Evolutionary conservation across 2,329 filamentous ascomycete genomes (phyloP).

Genomic region (Pseudocercospora fuligena): DNA sequence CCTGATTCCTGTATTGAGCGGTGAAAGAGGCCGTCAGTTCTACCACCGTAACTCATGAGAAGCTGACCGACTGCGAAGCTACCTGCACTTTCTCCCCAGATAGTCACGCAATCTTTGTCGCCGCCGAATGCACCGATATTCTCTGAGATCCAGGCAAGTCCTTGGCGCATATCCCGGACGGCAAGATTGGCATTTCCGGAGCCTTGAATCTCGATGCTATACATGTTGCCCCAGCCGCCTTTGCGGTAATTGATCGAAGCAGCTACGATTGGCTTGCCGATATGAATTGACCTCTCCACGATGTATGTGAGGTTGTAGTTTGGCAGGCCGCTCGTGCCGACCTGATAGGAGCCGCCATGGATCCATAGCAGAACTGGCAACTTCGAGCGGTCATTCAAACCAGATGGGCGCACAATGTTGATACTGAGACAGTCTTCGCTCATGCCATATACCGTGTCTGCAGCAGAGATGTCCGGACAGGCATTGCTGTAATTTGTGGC

Average conservation of each 20-base stretch:
- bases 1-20: slow-evolving; percentile 53
- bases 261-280: slow-evolving; percentile 58
- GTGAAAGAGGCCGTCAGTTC: slow-evolving; percentile 54
- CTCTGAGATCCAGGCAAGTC: slow-evolving; percentile 50
- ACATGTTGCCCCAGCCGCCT: slow-evolving; percentile 71
- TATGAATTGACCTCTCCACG: slow-evolving; percentile 51
- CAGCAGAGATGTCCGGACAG: slow-evolving; percentile 24
- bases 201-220: slow-evolving; percentile 59
- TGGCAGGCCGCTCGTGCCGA: slow-evolving; percentile 23
- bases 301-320: slow-evolving; percentile 67
- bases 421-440: slow-evolving; percentile 64
- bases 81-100: slow-evolving; percentile 43
- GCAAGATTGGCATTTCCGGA: slow-evolving; percentile 58
- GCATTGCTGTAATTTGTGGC: slow-evolving; percentile 29
- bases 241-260: slow-evolving; percentile 69
- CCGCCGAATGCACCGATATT: slow-evolving; percentile 42
- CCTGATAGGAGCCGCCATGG: slow-evolving; percentile 44
- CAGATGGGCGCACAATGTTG: slow-evolving; percentile 63
- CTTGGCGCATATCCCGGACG: slow-evolving; percentile 50
- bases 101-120: slow-evolving; percentile 25
- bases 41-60: slow-evolving; percentile 52
- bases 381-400: slow-evolving; percentile 43
- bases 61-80: slow-evolving; percentile 51
- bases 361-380: slow-evolving; percentile 67
- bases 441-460: slow-evolving; percentile 26